A percentile compares a stretch with the other conserved stretches of the same genome.
Evolutionary conservation across 306 rosid species (phyloP).

Genomic region (Sicyos edulis): DNA sequence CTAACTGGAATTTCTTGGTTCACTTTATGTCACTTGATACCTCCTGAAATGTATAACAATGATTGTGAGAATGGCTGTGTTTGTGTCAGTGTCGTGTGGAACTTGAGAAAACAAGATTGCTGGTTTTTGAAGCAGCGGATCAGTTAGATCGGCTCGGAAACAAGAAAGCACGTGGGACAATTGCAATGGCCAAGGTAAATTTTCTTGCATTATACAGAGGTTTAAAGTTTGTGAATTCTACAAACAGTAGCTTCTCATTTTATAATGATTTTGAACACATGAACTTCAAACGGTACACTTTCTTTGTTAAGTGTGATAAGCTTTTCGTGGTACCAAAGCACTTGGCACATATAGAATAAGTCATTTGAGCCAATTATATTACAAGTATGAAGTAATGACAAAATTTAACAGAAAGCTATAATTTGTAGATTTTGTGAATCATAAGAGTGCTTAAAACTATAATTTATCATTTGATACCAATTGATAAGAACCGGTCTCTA

Average conservation of each 20-base stretch:
- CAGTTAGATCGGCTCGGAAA: constrained; percentile 87
- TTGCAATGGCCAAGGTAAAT: constrained; percentile 95
- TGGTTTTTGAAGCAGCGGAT: constrained; percentile 90
- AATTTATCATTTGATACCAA: no score
- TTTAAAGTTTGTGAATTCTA: not conserved
- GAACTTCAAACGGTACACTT: not conserved
- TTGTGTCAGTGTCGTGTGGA: constrained; percentile 73
- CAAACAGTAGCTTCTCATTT: not conserved
- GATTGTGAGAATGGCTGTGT: not conserved
- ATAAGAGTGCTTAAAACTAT: not conserved
- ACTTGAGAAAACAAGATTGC: constrained; percentile 67
- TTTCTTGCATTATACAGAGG: constrained; percentile 6
- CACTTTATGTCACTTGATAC: not conserved
- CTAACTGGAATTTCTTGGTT: not conserved
- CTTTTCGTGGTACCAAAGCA: not conserved
- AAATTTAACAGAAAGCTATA: not conserved
- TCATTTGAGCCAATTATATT: not conserved
- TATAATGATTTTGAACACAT: not conserved
- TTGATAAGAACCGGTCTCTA: no score
- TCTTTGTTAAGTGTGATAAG: not conserved
- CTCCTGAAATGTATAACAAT: not conserved
- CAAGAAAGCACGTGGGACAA: constrained; percentile 73
- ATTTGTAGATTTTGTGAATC: not conserved
- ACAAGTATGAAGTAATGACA: not conserved
- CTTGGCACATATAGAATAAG: not conserved